These are phyloP conservation scores for Juglanconis sp. DNA, from an alignment of 2,329 filamentous ascomycete genomes.

Conservation along the genomic window DNA sequence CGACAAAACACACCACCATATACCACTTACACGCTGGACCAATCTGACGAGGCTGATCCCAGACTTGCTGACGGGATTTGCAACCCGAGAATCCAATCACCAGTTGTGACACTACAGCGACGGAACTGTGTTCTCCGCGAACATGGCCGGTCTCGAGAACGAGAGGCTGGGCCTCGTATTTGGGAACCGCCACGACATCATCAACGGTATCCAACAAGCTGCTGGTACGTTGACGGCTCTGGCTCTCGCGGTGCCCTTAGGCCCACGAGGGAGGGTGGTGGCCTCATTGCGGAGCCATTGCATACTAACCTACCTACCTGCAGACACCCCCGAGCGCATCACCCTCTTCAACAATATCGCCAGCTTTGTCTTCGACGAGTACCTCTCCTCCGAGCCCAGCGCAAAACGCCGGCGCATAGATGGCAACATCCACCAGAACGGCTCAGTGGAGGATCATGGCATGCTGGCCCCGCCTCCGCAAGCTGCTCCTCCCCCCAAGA, in stretches of 20 bases:
- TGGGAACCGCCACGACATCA: slow-evolving; percentile 53
- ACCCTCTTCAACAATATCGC: slow-evolving; percentile 50
- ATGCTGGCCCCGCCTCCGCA: slow-evolving; percentile 3
- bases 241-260: no score
- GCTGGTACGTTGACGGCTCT: slow-evolving; percentile 40
- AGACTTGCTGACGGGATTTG: background rate
- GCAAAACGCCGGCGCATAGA: slow-evolving; percentile 17
- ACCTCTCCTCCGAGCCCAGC: slow-evolving; percentile 8
- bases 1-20: background rate
- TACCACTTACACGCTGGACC: background rate
- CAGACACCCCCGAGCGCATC: slow-evolving; percentile 49
- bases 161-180: slow-evolving; percentile 52
- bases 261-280: no score
- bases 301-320: background rate
- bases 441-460: slow-evolving; percentile 1
- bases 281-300: no score
- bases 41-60: background rate
- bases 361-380: slow-evolving; percentile 16
- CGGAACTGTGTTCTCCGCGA: background rate
- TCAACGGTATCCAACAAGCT: slow-evolving; percentile 49
- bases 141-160: slow-evolving; percentile 40
- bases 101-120: background rate
- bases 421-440: slow-evolving; percentile 11
- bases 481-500: background rate
- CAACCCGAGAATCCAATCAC: background rate